Conservation (phyloP, 2,329 filamentous ascomycete genomes). For the Claviceps sp. region DNA sequence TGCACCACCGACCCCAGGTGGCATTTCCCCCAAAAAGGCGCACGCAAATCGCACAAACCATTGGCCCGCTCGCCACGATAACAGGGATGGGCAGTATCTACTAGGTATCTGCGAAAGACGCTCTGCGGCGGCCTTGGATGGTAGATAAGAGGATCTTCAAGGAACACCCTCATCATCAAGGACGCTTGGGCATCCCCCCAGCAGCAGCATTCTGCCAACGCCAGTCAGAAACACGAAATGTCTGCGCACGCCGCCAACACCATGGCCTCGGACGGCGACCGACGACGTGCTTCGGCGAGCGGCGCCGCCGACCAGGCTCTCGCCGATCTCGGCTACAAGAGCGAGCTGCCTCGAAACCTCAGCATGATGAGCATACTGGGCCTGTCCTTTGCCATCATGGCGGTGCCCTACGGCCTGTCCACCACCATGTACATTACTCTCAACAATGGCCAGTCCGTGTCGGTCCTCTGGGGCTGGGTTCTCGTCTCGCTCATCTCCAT, state of each 20-base stretch:
- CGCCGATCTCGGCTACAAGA: conserved; percentile 34
- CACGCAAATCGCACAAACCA: no score
- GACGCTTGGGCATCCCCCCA: no score
- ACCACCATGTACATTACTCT: conserved; percentile 38
- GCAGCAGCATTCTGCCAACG: no score
- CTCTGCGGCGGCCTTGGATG: no score
- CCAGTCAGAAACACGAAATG: no score
- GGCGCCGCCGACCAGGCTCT: conserved; percentile 28
- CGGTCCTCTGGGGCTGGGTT: conserved; percentile 58
- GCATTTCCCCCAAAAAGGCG: no score
- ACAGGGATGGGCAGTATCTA: no score
- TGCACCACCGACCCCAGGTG: no score
- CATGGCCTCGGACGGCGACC: neutral
- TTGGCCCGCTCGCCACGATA: no score
- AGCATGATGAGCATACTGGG: conserved; percentile 35
- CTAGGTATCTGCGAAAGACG: no score
- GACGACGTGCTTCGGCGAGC: conserved; percentile 8
- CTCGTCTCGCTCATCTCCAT: conserved; percentile 56
- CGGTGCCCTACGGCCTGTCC: conserved; percentile 35
- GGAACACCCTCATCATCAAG: no score
- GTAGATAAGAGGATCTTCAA: no score
- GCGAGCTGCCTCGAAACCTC: conserved; percentile 36
- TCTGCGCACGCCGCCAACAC: neutral
- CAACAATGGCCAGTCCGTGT: conserved; percentile 60
- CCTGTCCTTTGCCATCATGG: conserved; percentile 38